These are phyloP conservation scores for Ceratobasidium theobromae DNA, from an alignment of 1,284 basidiomycete species.

Conservation along the genomic window DNA sequence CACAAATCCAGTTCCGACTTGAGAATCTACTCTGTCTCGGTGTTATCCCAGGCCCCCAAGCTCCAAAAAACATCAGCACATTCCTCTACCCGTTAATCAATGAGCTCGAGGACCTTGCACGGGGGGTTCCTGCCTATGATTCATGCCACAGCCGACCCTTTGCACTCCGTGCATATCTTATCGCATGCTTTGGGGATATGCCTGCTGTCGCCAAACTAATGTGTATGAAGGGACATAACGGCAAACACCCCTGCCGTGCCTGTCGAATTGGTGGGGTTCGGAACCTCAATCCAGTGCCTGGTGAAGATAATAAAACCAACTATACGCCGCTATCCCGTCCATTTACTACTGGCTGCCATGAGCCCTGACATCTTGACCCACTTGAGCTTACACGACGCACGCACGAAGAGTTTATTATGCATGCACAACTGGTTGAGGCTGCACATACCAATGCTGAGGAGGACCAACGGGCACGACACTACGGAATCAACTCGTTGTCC, in stretches of 20 bases:
- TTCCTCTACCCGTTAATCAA: constrained; percentile 29
- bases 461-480: neutral
- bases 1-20: neutral
- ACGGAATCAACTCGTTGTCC: constrained; percentile 27
- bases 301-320: neutral
- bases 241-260: constrained; percentile 24
- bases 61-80: constrained; percentile 4
- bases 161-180: constrained; percentile 25
- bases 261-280: constrained; percentile 32
- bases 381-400: constrained; percentile 16
- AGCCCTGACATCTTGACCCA: neutral
- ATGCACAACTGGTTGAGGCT: neutral
- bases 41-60: constrained; percentile 20
- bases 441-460: neutral
- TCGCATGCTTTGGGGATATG: constrained; percentile 35
- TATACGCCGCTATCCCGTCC: constrained; percentile 28
- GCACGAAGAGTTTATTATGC: neutral
- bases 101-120: constrained; percentile 29
- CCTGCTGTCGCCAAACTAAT: constrained; percentile 36
- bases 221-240: constrained; percentile 34
- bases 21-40: constrained; percentile 16
- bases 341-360: neutral
- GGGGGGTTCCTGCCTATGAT: constrained; percentile 29
- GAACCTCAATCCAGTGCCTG: neutral
- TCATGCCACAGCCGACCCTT: neutral